phyloP scores from a whole-genome alignment of 306 rosid genomes.

The Psophocarpus tetragonolobus region DNA sequence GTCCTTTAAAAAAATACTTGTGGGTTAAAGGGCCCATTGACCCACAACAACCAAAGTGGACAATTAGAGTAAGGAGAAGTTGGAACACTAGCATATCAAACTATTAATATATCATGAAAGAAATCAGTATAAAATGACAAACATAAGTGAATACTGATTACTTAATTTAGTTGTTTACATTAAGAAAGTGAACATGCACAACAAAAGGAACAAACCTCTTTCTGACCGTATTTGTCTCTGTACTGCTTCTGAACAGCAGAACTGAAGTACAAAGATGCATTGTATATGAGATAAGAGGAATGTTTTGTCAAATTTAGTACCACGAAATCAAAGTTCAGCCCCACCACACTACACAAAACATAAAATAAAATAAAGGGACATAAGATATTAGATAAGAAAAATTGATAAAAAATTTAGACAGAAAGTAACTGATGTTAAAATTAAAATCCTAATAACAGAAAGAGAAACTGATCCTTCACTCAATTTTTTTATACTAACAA shows the following conservation, averaged over 20 bases:
- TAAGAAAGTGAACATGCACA: background rate
- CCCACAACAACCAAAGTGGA: background rate
- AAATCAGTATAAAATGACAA: background rate
- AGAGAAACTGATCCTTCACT: too few relatives aligned
- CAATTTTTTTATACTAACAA: too few relatives aligned
- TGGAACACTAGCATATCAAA: background rate
- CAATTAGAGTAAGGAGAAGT: background rate
- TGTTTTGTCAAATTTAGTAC: constrained; percentile 85
- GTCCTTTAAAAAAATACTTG: background rate
- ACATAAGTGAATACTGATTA: background rate
- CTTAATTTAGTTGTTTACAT: background rate
- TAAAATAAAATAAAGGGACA: background rate
- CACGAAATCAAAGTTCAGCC: constrained; percentile 84
- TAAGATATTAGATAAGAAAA: background rate
- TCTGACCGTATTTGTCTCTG: constrained; percentile 62
- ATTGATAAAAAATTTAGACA: background rate
- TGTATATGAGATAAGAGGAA: constrained; percentile 78
- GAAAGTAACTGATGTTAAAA: too few relatives aligned
- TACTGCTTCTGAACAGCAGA: constrained; percentile 71
- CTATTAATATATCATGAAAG: background rate
- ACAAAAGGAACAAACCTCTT: constrained; percentile 51
- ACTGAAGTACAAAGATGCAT: constrained; percentile 78
- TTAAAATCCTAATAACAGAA: too few relatives aligned
- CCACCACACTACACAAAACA: constrained; percentile 71
- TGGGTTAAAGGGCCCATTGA: background rate